These are phyloP conservation scores for Trypanosoma lewisi DNA, from an alignment of 208 protist genomes.

Conservation along the genomic window DNA sequence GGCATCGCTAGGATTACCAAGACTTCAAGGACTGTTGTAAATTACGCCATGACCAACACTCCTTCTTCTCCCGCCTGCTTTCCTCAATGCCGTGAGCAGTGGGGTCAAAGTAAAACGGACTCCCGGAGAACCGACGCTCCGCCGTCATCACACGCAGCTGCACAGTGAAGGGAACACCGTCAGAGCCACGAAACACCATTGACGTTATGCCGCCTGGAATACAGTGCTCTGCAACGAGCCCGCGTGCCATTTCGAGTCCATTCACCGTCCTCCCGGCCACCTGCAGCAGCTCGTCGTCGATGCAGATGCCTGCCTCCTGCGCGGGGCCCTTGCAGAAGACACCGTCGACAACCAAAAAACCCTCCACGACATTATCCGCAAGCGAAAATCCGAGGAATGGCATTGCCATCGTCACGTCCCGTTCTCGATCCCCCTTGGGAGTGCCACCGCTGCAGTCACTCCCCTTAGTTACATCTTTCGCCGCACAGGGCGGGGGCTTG, in stretches of 20 bases:
- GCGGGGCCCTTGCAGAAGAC: conserved; percentile 41
- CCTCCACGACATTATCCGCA: conserved; percentile 35
- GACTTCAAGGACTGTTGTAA: background rate
- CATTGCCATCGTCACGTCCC: conserved; percentile 8
- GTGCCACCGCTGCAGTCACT: too few species aligned
- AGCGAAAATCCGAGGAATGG: conserved; percentile 62
- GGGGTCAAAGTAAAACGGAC: conserved; percentile 50
- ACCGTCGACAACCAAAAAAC: conserved; percentile 46
- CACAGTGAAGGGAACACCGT: conserved; percentile 27
- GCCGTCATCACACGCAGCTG: conserved; percentile 56
- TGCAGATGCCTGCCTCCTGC: conserved; percentile 20
- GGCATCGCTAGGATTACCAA: too few species aligned
- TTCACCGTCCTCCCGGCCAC: conserved; percentile 21
- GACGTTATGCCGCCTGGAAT: conserved; percentile 26
- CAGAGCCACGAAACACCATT: background rate
- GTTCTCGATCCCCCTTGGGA: conserved; percentile 14
- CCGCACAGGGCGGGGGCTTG: too few species aligned
- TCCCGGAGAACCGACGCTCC: conserved; percentile 30
- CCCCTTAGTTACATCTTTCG: too few species aligned
- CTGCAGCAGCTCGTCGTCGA: conserved; percentile 32
- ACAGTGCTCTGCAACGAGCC: conserved; percentile 37
- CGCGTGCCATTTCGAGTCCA: conserved; percentile 27
- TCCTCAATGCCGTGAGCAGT: conserved; percentile 33
- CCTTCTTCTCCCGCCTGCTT: conserved; percentile 37
- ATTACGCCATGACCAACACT: conserved; percentile 15